Evolutionary conservation across 345 rosid species (phyloP).

Genomic region (Eucalyptus camaldulensis): DNA sequence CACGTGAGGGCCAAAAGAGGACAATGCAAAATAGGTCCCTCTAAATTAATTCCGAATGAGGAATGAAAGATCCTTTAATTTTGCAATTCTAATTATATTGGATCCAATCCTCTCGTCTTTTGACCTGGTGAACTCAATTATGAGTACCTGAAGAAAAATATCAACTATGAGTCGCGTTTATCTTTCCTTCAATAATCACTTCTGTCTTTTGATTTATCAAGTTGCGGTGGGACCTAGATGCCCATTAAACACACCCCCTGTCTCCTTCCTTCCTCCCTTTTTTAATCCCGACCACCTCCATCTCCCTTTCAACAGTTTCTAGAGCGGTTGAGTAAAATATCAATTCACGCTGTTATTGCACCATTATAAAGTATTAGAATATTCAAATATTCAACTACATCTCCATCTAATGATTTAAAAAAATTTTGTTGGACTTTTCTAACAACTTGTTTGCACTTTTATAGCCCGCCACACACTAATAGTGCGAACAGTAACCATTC

Average conservation of each 20-base stretch:
- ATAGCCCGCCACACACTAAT: neutral
- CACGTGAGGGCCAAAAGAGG: neutral
- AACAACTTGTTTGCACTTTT: neutral
- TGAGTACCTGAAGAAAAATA: neutral
- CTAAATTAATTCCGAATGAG: neutral
- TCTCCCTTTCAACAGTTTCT: neutral
- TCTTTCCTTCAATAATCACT: neutral
- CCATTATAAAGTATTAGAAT: neutral
- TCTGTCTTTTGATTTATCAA: neutral
- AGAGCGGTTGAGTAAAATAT: neutral
- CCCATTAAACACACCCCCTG: neutral
- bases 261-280: neutral
- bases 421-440: neutral
- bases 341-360: neutral
- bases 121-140: neutral
- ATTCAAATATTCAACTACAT: neutral
- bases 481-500: fast-evolving
- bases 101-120: neutral
- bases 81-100: neutral
- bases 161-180: neutral
- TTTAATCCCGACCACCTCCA: neutral
- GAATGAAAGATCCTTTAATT: neutral
- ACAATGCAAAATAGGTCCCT: neutral
- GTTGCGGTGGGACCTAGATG: neutral
- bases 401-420: neutral